Conservation (phyloP, 331 rosid species). For the Acacia pycnantha region DNA sequence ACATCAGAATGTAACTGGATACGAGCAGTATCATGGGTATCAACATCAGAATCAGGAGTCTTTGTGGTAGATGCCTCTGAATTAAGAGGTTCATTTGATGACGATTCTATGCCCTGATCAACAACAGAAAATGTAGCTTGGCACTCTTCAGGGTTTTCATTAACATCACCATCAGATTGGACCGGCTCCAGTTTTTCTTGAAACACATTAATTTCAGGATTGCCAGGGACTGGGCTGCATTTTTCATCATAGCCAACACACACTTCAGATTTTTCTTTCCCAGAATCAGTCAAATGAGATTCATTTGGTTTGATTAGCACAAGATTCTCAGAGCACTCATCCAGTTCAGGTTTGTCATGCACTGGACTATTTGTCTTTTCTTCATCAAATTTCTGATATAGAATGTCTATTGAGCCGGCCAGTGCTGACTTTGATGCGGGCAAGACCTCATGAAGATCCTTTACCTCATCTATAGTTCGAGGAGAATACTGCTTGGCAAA, state of each 20-base stretch:
- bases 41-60: conserved; percentile 46
- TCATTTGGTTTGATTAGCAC: conserved; percentile 42
- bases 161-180: conserved; percentile 34
- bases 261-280: conserved; percentile 43
- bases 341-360: conserved; percentile 35
- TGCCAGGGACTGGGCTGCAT: conserved; percentile 16
- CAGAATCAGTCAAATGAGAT: conserved; percentile 36
- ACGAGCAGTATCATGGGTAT: conserved; percentile 36
- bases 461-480: conserved; percentile 49
- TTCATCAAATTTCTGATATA: conserved; percentile 76
- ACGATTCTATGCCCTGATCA: conserved; percentile 69
- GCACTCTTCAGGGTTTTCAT: conserved; percentile 44
- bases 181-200: conserved; percentile 47
- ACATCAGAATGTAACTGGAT: conserved; percentile 37
- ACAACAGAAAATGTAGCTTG: conserved; percentile 55
- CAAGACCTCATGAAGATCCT: conserved; percentile 84
- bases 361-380: conserved; percentile 36
- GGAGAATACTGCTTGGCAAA: conserved; percentile 30
- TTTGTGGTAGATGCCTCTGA: conserved; percentile 36
- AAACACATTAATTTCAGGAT: conserved; percentile 39
- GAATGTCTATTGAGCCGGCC: conserved; percentile 65
- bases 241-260: conserved; percentile 41
- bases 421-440: conserved; percentile 64
- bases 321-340: conserved; percentile 43
- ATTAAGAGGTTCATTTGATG: conserved; percentile 42